A percentile compares a stretch with the other conserved stretches of the same genome.
Conservation (phyloP, 2,329 filamentous ascomycete genomes). For the Neofusicoccum kwambonambiense region DNA sequence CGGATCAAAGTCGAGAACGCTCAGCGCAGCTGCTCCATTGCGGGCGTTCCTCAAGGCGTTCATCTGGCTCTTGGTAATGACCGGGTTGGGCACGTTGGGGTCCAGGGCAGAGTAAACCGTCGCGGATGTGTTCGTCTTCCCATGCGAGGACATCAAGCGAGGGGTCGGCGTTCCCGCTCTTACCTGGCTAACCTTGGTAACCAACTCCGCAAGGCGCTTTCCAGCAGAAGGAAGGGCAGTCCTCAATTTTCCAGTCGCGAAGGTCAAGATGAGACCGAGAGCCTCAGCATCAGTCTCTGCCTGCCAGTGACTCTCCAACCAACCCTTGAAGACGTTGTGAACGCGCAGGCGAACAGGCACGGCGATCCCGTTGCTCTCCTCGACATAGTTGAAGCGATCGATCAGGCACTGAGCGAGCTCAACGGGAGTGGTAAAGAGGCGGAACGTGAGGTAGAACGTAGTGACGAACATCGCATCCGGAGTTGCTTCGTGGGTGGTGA, state of each 20-base stretch:
- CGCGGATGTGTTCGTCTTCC: conserved; percentile 78
- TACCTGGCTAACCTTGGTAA: conserved; percentile 71
- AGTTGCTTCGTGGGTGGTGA: conserved; percentile 89
- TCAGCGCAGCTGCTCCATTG: conserved; percentile 65
- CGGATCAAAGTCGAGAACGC: conserved; percentile 86
- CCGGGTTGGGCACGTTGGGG: conserved; percentile 66
- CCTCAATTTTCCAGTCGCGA: conserved; percentile 72
- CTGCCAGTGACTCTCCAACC: conserved; percentile 95
- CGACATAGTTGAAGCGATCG: conserved; percentile 88
- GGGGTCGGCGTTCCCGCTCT: conserved; percentile 73
- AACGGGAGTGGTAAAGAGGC: conserved; percentile 80
- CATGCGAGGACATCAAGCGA: conserved; percentile 78
- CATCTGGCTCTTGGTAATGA: conserved; percentile 74
- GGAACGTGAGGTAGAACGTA: conserved; percentile 94
- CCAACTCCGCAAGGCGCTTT: conserved; percentile 75
- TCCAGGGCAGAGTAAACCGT: conserved; percentile 70
- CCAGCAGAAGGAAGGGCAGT: conserved; percentile 72
- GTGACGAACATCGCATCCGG: conserved; percentile 90
- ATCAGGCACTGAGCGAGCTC: conserved; percentile 81
- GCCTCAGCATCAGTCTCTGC: conserved; percentile 76
- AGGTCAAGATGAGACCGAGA: conserved; percentile 71
- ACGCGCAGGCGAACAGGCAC: conserved; percentile 83
- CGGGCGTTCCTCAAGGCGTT: conserved; percentile 72
- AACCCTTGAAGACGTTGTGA: conserved; percentile 95
- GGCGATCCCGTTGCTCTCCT: conserved; percentile 71